These are phyloP conservation scores for Trichoderma afroharzianum DNA, from an alignment of 2,329 filamentous ascomycete species.

Conservation along the genomic window DNA sequence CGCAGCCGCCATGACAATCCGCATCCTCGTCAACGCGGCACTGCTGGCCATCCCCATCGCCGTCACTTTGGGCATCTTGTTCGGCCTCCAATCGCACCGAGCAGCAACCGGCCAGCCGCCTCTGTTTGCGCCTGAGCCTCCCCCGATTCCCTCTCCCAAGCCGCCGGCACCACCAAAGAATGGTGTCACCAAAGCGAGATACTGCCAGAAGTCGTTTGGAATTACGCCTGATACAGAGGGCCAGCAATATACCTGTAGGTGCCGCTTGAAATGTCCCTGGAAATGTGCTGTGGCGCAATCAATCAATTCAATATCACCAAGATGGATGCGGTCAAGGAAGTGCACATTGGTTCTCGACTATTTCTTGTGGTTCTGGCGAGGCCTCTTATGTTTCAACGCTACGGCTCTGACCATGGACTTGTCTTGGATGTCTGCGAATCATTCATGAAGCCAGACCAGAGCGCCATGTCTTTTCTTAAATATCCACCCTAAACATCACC, in stretches of 20 bases:
- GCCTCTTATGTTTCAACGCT: background rate
- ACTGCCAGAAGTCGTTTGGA: constrained; percentile 44
- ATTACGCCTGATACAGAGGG: constrained; percentile 42
- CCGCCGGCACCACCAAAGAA: constrained; percentile 18
- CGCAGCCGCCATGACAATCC: constrained; percentile 32
- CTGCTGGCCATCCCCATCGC: constrained; percentile 49
- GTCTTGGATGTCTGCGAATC: background rate
- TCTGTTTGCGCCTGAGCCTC: constrained; percentile 37
- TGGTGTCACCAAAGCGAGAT: constrained; percentile 23
- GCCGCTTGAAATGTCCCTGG: background rate
- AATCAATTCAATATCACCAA: background rate
- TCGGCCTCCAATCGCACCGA: constrained; percentile 46
- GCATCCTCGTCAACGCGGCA: constrained; percentile 47
- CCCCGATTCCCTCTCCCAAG: background rate
- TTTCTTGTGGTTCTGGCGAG: background rate
- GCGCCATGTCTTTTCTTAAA: background rate
- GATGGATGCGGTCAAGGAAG: background rate
- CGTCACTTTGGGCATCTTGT: constrained; percentile 46
- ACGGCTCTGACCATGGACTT: background rate
- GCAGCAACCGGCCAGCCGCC: constrained; percentile 40
- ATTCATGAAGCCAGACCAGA: background rate
- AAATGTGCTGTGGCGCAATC: background rate
- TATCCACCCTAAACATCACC: too few species aligned
- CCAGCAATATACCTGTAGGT: constrained; percentile 47
- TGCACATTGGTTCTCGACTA: background rate